Percentiles rank a stretch among this genome's conserved stretches.
phyloP scores from a whole-genome alignment of 2,329 filamentous ascomycete species.

The Monosporascus sp. region DNA sequence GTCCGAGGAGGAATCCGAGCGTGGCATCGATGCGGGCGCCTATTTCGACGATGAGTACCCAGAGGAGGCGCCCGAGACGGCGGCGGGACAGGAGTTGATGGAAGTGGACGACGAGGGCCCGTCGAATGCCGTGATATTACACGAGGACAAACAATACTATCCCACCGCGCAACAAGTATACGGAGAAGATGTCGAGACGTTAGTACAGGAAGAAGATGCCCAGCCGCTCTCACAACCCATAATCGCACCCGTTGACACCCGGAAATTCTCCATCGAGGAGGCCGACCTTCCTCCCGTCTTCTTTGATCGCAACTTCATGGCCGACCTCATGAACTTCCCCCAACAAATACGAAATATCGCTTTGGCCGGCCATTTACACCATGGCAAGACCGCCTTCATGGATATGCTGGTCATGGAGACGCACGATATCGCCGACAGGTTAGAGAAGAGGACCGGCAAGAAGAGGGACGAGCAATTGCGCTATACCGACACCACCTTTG shows the following conservation, averaged over 20 bases:
- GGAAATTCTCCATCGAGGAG: constrained; percentile 95
- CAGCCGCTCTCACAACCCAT: constrained; percentile 91
- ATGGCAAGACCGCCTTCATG: constrained; percentile 97
- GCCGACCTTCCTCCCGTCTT: constrained; percentile 81
- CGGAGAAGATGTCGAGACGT: constrained; percentile 86
- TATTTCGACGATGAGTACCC: constrained; percentile 79
- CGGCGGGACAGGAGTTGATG: constrained; percentile 80
- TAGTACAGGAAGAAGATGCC: constrained; percentile 95
- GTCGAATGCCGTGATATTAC: constrained; percentile 93
- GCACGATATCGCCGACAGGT: constrained; percentile 73
- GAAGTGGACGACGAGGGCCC: constrained; percentile 86
- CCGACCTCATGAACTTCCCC: constrained; percentile 92
- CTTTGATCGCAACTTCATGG: constrained; percentile 88
- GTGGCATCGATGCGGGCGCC: constrained; percentile 66
- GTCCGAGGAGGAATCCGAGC: constrained; percentile 81
- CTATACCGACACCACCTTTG: constrained; percentile 87
- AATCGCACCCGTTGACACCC: constrained; percentile 85
- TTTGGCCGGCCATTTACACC: constrained; percentile 86
- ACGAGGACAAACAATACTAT: constrained; percentile 99
- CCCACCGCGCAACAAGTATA: constrained; percentile 97
- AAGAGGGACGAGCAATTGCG: constrained; percentile 83
- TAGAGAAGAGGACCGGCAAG: constrained; percentile 76
- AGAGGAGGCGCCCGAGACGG: constrained; percentile 56
- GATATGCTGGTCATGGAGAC: constrained; percentile 97
- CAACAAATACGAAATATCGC: constrained; percentile 92